Evolutionary conservation across 2,329 filamentous ascomycete genomes (phyloP), one percentile per base, ranked within the genome.

Genomic region (Aspergillus ochraceus): DNA sequence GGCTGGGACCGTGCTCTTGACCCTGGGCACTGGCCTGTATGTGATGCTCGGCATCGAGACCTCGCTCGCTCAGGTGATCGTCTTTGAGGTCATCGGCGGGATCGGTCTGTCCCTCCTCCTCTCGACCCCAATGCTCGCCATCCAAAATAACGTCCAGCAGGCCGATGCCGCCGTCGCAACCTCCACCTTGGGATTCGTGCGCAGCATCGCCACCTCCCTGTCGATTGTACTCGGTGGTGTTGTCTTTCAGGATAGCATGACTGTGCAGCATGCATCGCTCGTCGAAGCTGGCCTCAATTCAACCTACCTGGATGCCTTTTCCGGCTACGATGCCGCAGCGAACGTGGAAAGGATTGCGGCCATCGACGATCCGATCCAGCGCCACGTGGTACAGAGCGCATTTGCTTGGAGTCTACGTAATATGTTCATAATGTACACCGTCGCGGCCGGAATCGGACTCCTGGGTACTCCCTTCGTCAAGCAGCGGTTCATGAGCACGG

Each of bases 191-290:
- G 77, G 77, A 0, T 84, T 86, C 60, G 80, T 88, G 8, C 85
- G 90, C 20, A 89, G 90, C 65, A 77, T 92, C 3, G 87, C 86
- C 10, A 90, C 87, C 0, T 83, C 87, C 2, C 83, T 88, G 20
- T 87, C 86, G 0, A 83, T 92, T 55, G 89, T 91, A 1, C 80
- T 92, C 45, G 90, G 90, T 24, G 87, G 89, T n/a, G 89, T 91
- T 50, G 83, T 93, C 39, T 92, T 93, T 76, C 87, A 91, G 74
- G 91, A 92, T 71, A 69, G 20, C 39, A 73, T 72, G 72, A 26
- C n/a, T 17, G 12, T 32, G n/a, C 26, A 30, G 2, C 36, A 58
- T 5, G 20, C 36, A n/a, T 30, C n/a, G 6, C 88, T 20, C 83
- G 86, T 11, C 84, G 88, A 10, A 88, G 84, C 66, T 6, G 68